These are phyloP conservation scores for Pichia sp. DNA, from an alignment of 1,139 yeast species.

Conservation along the genomic window DNA sequence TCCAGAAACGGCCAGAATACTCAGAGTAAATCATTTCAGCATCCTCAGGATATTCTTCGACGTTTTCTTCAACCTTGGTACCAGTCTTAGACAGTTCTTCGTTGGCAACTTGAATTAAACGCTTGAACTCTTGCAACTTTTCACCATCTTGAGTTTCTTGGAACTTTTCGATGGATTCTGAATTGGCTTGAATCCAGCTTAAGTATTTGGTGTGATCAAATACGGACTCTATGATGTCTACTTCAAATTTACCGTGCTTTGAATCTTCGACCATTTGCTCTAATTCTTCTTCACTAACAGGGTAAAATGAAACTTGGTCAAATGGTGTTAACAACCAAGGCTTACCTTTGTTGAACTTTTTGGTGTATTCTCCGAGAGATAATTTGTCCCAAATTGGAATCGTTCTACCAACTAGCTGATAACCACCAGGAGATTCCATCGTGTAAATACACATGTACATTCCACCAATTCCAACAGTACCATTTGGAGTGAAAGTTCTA, in stretches of 20 bases:
- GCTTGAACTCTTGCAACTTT: constrained; percentile 77
- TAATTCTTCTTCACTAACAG: constrained; percentile 79
- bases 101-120: constrained; percentile 77
- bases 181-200: constrained; percentile 71
- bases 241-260: constrained; percentile 73
- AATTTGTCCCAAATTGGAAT: constrained; percentile 97
- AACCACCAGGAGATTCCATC: constrained; percentile 98
- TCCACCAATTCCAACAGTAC: constrained; percentile 97
- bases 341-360: constrained; percentile 38
- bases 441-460: constrained; percentile 98
- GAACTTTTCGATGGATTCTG: constrained; percentile 67
- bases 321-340: constrained; percentile 93
- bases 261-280: constrained; percentile 69
- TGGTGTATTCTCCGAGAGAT: constrained; percentile 63
- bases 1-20: constrained; percentile 96
- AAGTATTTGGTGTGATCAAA: constrained; percentile 80
- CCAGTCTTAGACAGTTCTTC: constrained; percentile 58
- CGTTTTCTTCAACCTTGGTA: constrained; percentile 38
- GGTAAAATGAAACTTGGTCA: constrained; percentile 92
- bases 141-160: constrained; percentile 68
- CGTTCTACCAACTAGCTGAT: constrained; percentile 93
- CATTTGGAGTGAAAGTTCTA: constrained; percentile 92
- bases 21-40: constrained; percentile 88
- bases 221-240: constrained; percentile 69
- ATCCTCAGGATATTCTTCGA: constrained; percentile 60